Evolutionary conservation across 202 grass and related monocot genomes (phyloP).

Genomic region (Zizania palustris): DNA sequence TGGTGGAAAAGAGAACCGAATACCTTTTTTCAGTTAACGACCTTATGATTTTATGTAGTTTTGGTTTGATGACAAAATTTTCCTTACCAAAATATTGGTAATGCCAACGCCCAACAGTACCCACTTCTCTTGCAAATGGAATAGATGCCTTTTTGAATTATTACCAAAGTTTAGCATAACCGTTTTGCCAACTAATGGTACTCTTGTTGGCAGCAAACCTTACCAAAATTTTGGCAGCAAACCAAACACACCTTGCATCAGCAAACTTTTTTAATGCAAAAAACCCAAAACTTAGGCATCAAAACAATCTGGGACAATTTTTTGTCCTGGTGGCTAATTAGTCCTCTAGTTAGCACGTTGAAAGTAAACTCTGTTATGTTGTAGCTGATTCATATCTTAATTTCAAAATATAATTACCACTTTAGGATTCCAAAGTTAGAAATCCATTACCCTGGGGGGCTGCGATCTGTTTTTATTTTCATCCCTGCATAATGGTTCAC

Average conservation of each 20-base stretch:
- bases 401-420: not conserved
- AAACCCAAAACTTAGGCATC: not conserved
- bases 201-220: not conserved
- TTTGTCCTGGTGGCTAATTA: not conserved
- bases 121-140: not conserved
- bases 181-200: not conserved
- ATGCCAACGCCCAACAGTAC: constrained; percentile 5
- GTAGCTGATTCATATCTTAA: too few species aligned
- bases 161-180: not conserved
- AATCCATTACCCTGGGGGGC: not conserved
- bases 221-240: not conserved
- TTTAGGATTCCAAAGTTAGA: not conserved
- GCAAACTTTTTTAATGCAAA: not conserved
- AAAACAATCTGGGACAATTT: not conserved
- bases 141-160: not conserved
- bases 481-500: not conserved
- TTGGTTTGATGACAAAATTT: not conserved
- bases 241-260: not conserved
- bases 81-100: not conserved
- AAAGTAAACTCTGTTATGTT: not conserved
- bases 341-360: not conserved
- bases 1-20: constrained; percentile 4
- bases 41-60: not conserved
- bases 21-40: too few species aligned
- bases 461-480: not conserved